Evolutionary conservation across 768 basidiomycete species (phyloP).

Genomic region (Auricularia auricula-judae): DNA sequence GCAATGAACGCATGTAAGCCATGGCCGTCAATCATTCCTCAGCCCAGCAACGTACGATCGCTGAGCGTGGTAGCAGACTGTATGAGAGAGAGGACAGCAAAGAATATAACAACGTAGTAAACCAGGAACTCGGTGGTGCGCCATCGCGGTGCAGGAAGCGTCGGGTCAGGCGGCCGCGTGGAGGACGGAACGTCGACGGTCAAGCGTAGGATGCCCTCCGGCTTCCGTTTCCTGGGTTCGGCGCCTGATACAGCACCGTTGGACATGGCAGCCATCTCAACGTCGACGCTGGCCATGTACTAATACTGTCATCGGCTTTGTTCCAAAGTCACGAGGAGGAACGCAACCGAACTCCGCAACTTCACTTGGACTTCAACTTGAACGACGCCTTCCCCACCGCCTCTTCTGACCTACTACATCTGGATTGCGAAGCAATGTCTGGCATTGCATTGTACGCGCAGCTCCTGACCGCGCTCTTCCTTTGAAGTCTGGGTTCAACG

Average conservation of each 20-base stretch:
- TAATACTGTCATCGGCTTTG: no score
- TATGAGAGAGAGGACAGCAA: slow-evolving; percentile 46
- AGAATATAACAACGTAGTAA: slow-evolving; percentile 27
- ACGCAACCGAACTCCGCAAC: no score
- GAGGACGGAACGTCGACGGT: neutral
- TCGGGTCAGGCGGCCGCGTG: slow-evolving; percentile 8
- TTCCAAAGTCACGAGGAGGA: no score
- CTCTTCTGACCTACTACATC: no score
- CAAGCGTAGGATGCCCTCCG: neutral
- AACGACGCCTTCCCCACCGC: no score
- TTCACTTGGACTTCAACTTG: no score
- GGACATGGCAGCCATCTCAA: neutral
- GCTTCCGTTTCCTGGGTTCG: neutral
- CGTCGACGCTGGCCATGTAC: neutral
- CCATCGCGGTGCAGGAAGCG: slow-evolving; percentile 51
- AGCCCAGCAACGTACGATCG: slow-evolving; percentile 42
- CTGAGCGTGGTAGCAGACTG: slow-evolving; percentile 70
- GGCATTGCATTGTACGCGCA: no score
- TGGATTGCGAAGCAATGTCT: no score
- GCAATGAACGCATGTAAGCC: slow-evolving; percentile 4
- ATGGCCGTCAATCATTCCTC: neutral
- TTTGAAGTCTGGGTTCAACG: no score
- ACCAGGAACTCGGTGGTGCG: slow-evolving; percentile 58
- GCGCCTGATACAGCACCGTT: neutral
- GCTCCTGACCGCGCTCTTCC: no score